Evolutionary conservation across 1,284 basidiomycete genomes (phyloP).

Genomic region (Pisolithus thermaeus): DNA sequence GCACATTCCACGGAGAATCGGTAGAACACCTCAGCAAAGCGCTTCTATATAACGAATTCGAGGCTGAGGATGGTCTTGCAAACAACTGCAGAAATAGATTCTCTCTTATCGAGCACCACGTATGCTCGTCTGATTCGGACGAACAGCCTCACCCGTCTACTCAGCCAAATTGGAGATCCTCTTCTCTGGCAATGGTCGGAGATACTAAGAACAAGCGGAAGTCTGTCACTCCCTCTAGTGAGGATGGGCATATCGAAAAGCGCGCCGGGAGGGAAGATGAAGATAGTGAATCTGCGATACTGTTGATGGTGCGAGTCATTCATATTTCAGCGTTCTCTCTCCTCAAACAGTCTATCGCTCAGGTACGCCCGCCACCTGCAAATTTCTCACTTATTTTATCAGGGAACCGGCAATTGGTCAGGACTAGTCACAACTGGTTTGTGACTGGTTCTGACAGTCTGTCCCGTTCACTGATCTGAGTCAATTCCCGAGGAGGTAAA

Average conservation of each 20-base stretch:
- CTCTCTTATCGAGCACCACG: conserved; percentile 62
- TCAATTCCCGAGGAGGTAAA: conserved; percentile 19
- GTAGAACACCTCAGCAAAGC: conserved; percentile 77
- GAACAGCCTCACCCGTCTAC: conserved; percentile 18
- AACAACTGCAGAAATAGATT: conserved; percentile 62
- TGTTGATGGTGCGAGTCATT: conserved; percentile 26
- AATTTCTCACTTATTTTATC: too few relatives aligned
- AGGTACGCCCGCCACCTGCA: conserved; percentile 10
- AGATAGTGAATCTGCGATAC: conserved; percentile 27
- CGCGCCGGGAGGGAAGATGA: conserved; percentile 41
- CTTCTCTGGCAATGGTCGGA: conserved; percentile 1
- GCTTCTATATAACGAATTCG: conserved; percentile 77
- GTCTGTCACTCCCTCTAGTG: conserved; percentile 35
- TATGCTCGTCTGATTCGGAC: conserved; percentile 50
- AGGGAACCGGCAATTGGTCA: too few relatives aligned
- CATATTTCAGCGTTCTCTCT: background rate
- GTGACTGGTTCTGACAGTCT: too few relatives aligned
- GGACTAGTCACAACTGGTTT: too few relatives aligned
- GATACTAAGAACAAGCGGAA: conserved; percentile 40
- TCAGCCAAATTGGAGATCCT: conserved; percentile 16
- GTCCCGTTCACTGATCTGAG: too few relatives aligned
- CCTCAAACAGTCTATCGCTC: too few relatives aligned
- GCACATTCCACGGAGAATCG: conserved; percentile 77
- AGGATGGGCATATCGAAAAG: conserved; percentile 46
- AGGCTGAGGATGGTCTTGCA: conserved; percentile 54